A percentile compares a stretch with the other conserved stretches of the same genome.
Conservation (phyloP, 108 stramenopile genomes). For the Pseudonitzschia delicatissima region DNA sequence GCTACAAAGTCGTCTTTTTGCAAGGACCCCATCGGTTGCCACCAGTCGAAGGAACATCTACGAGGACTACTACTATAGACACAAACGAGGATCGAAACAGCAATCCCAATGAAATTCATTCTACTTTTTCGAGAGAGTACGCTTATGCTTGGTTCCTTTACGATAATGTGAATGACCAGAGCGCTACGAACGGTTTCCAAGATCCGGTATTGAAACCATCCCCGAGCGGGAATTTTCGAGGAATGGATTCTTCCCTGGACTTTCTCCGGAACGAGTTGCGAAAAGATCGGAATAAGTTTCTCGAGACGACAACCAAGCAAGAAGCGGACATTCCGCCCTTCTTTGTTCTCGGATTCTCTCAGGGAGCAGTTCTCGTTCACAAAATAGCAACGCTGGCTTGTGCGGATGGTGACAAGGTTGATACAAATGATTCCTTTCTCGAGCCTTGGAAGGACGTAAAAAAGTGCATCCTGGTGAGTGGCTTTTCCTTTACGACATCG, state of each 20-base stretch:
- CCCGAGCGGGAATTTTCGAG: constrained; percentile 31
- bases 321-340: background rate
- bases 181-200: background rate
- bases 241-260: constrained; percentile 38
- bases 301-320: background rate
- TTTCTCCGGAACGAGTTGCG: constrained; percentile 18
- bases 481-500: constrained; percentile 22
- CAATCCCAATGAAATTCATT: background rate
- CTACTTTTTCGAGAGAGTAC: constrained; percentile 26
- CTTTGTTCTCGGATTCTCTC: constrained; percentile 47
- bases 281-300: background rate
- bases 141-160: constrained; percentile 58
- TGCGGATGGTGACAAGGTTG: background rate
- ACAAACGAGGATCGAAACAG: constrained; percentile 23
- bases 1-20: constrained; percentile 44
- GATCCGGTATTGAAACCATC: constrained; percentile 29
- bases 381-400: constrained; percentile 35
- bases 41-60: constrained; percentile 2
- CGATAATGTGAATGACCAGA: background rate
- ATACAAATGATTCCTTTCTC: background rate
- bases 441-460: constrained; percentile 22
- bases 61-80: constrained; percentile 24
- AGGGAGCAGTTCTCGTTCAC: constrained; percentile 52
- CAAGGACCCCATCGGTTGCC: constrained; percentile 48
- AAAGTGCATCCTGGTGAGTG: constrained; percentile 33